A percentile compares a stretch with the other conserved stretches of the same genome.
These are phyloP conservation scores for Tolypocladium amazonense DNA, from an alignment of 2,329 filamentous ascomycete genomes.

Conservation along the genomic window DNA sequence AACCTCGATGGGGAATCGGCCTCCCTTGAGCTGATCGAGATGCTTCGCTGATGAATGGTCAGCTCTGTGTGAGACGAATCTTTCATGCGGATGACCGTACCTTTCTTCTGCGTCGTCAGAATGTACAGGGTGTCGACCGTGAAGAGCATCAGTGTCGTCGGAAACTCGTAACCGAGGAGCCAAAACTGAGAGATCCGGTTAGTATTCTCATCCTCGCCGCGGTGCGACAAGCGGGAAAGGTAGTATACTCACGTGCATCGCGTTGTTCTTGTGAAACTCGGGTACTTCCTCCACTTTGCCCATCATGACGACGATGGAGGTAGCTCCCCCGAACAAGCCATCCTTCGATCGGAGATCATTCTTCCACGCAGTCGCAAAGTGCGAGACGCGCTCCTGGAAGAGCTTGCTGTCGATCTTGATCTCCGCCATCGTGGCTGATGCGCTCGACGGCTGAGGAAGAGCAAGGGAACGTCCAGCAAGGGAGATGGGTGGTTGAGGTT, in stretches of 20 bases:
- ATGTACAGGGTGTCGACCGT: constrained; percentile 83
- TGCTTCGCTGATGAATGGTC: constrained; percentile 61
- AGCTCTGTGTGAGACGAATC: constrained; percentile 11
- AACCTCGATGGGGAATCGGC: constrained; percentile 86
- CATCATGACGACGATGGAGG: constrained; percentile 82
- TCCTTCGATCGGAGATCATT: constrained; percentile 85
- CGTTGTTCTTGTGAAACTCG: constrained; percentile 90
- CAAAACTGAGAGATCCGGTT: constrained; percentile 58
- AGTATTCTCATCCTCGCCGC: not conserved
- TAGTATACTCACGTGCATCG: constrained; percentile 65
- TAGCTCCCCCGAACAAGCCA: constrained; percentile 72
- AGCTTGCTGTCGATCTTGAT: constrained; percentile 91
- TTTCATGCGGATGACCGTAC: constrained; percentile 31
- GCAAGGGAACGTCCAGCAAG: not conserved
- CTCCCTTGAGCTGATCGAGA: constrained; percentile 81
- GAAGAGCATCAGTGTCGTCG: constrained; percentile 87
- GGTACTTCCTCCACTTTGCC: constrained; percentile 87
- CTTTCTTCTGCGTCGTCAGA: constrained; percentile 95
- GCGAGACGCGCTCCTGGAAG: constrained; percentile 88
- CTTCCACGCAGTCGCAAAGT: constrained; percentile 89
- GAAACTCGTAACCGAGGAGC: constrained; percentile 97
- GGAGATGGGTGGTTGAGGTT: constrained; percentile 10
- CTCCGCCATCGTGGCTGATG: constrained; percentile 51
- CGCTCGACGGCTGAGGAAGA: constrained; percentile 15
- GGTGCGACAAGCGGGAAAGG: not conserved